Conservation (phyloP, 1,139 yeast genomes). For the Candida sp. region DNA sequence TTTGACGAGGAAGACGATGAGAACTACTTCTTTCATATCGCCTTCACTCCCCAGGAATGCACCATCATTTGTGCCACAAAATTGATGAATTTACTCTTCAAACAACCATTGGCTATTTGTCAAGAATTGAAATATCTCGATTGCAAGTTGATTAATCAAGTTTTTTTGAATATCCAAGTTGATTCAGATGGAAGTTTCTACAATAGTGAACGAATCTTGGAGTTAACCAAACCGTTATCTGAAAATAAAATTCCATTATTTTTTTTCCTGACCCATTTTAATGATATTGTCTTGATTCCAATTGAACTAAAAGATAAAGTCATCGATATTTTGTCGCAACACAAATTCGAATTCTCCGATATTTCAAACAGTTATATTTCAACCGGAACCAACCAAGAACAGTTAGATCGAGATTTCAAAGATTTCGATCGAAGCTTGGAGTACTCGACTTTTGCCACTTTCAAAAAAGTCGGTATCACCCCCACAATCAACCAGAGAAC, state of each 20-base stretch:
- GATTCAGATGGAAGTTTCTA: constrained; percentile 60
- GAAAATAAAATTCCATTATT: constrained; percentile 57
- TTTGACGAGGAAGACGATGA: constrained; percentile 19
- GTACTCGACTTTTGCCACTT: constrained; percentile 36
- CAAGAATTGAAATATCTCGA: constrained; percentile 22
- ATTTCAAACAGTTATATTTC: constrained; percentile 30
- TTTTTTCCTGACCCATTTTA: constrained; percentile 63
- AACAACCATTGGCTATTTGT: constrained; percentile 29
- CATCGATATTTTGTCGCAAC: constrained; percentile 36
- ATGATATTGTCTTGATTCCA: constrained; percentile 67
- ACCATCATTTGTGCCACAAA: constrained; percentile 48
- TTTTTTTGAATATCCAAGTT: constrained; percentile 54
- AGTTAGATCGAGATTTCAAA: background rate
- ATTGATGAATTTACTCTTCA: constrained; percentile 33
- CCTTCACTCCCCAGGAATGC: constrained; percentile 55
- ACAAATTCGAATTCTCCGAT: constrained; percentile 45
- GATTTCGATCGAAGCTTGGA: constrained; percentile 16
- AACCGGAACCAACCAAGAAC: constrained; percentile 5
- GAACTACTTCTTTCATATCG: constrained; percentile 46
- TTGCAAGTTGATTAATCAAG: constrained; percentile 43
- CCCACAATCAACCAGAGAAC: constrained; percentile 42
- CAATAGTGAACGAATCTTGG: constrained; percentile 51
- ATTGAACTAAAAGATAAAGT: constrained; percentile 40
- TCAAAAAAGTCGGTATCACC: constrained; percentile 34
- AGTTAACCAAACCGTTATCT: constrained; percentile 59